phyloP scores from a whole-genome alignment of 2,329 filamentous ascomycete genomes.

The Triangularia verruculosa region DNA sequence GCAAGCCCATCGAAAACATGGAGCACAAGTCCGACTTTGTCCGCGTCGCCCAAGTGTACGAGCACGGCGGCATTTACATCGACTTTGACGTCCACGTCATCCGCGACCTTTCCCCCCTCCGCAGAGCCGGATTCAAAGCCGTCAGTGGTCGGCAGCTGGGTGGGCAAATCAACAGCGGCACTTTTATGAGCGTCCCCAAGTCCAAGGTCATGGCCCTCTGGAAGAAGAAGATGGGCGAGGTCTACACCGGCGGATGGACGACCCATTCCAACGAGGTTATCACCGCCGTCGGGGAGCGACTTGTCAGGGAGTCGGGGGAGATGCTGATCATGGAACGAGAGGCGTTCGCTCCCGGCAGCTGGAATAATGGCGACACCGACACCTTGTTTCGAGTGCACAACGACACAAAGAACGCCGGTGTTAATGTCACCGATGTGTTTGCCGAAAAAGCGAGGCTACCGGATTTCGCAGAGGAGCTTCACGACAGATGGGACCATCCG shows the following conservation, averaged over 20 bases:
- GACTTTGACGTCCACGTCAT: conserved; percentile 14
- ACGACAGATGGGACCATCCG: conserved; percentile 7
- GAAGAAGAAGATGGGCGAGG: not conserved
- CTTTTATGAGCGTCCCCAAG: not conserved
- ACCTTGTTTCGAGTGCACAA: not conserved
- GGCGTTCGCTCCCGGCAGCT: conserved; percentile 2
- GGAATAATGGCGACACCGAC: not conserved
- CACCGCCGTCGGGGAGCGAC: not conserved
- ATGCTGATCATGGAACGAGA: conserved; percentile 7
- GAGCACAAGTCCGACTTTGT: conserved; percentile 16
- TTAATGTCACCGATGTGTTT: not conserved
- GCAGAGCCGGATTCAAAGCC: not conserved
- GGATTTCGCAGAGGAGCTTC: not conserved
- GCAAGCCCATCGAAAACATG: not conserved
- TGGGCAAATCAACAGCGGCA: conserved; percentile 6
- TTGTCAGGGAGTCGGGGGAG: not conserved
- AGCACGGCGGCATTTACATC: conserved; percentile 11
- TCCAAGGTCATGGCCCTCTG: not conserved
- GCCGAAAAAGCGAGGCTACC: not conserved
- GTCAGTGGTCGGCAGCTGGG: not conserved
- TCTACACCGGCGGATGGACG: conserved; percentile 1
- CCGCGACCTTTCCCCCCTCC: not conserved
- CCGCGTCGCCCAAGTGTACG: conserved; percentile 8
- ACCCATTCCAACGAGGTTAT: conserved; percentile 5
- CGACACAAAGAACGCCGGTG: not conserved